Evolutionary conservation across 2,329 filamentous ascomycete species (phyloP).

Genomic region (Talaromyces sp.): DNA sequence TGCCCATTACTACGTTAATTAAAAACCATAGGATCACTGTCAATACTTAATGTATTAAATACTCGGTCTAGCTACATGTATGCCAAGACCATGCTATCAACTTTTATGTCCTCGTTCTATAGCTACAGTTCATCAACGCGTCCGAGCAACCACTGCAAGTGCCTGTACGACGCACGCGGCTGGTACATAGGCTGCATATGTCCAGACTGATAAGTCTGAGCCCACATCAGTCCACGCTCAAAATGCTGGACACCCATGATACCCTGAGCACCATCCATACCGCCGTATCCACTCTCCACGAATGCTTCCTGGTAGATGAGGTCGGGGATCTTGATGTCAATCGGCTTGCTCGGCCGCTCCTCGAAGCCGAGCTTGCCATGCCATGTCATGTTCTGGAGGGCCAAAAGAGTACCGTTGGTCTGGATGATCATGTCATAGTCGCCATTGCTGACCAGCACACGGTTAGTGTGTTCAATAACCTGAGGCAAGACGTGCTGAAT

Average conservation of each 20-base stretch:
- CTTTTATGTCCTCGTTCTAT: too few species aligned
- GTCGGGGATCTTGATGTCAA: constrained; percentile 34
- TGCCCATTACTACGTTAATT: too few species aligned
- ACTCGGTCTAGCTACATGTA: not conserved
- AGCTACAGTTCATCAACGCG: constrained; percentile 14
- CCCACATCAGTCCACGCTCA: constrained; percentile 71
- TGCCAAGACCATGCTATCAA: not conserved
- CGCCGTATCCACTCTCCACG: constrained; percentile 56
- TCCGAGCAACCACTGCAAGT: constrained; percentile 45
- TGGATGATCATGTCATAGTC: constrained; percentile 64
- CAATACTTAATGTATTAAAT: not conserved
- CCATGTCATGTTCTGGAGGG: constrained; percentile 80
- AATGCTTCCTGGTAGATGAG: constrained; percentile 49
- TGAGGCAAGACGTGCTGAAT: constrained; percentile 45
- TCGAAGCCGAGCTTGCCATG: constrained; percentile 67
- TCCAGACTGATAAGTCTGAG: constrained; percentile 35
- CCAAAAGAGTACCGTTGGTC: constrained; percentile 63
- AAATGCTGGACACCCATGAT: constrained; percentile 65
- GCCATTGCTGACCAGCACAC: constrained; percentile 70
- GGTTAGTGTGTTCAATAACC: constrained; percentile 52
- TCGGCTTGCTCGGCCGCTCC: constrained; percentile 41
- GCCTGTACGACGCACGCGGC: constrained; percentile 63
- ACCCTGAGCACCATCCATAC: constrained; percentile 61
- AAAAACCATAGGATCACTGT: too few species aligned
- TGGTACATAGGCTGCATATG: constrained; percentile 56